Base-by-base conservation (phyloP, 2,329 filamentous ascomycete species). In the Dothideomycetes sp. region DNA sequence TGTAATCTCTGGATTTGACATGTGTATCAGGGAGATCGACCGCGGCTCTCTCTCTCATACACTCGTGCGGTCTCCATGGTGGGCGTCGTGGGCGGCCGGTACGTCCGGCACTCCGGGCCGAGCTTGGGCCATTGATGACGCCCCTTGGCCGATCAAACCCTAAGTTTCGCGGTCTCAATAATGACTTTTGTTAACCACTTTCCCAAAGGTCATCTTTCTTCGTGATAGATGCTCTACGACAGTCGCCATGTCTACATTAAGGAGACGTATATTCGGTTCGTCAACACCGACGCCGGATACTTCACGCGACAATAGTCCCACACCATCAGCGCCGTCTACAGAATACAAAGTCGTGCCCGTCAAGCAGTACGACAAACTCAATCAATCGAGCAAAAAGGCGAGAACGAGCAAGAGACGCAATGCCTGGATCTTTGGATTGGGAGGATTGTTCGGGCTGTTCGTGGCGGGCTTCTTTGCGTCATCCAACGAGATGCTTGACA, bases 391-490 rank as follows among this genome's bases (percentile, higher is more conserved):
- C 25, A 53, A 57, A 41, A 57, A 70, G 15, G 33, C 33, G 29
- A 47, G 47, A 41, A 61, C 51, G 17, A 64, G 55, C 41, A 93
- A 89, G 64, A 76, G 84, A 51, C 78, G 80, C 47, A 84, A 78
- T 61, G 80, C 80, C 2, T 77, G 93, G 55, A 83, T 95, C 19
- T 96, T 98, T 62, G 67, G 81, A 8, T 70, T 98, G 15, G 91
- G 91, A 22, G 85, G 87, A 28, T 55, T 98, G n/a, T 89, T 91
- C 53, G 91, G 91, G 10, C 74, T 98, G 42, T 66, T 94, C n/a
- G 72, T 81, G 2, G 91, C 91, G 2, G 81, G 87, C 20, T 87
- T 94, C 62, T 91, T 98, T 52, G 89, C 88, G 20, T 82, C 82
- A 50, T 84, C 74, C 59, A 91, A 88, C 63, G 87, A 95, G 56